Evolutionary conservation across 2,329 filamentous ascomycete genomes (phyloP).

Genomic region (Cylindrodendrum hubeiense): DNA sequence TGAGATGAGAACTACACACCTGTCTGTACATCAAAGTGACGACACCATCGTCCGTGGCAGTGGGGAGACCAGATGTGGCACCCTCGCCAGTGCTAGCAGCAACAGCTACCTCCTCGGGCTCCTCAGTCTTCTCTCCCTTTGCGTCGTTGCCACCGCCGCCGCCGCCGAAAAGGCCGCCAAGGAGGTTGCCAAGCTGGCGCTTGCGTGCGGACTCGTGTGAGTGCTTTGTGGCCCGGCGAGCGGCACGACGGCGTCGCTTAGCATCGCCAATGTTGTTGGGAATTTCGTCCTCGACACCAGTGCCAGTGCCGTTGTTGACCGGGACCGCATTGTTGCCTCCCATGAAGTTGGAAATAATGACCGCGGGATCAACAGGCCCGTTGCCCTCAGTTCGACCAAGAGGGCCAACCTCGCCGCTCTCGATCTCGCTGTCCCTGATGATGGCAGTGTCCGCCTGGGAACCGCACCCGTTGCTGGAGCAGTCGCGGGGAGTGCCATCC

Average conservation of each 20-base stretch:
- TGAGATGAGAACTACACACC: constrained; percentile 40
- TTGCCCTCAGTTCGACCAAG: constrained; percentile 74
- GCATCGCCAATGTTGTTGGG: constrained; percentile 41
- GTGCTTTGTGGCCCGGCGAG: constrained; percentile 11
- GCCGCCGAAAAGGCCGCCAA: constrained; percentile 45
- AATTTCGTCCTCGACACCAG: constrained; percentile 60
- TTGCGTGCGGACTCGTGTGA: constrained; percentile 37
- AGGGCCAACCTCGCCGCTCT: constrained; percentile 63
- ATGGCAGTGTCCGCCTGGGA: constrained; percentile 79
- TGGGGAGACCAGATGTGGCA: constrained; percentile 68
- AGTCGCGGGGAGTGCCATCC: constrained; percentile 77
- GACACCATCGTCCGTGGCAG: constrained; percentile 69
- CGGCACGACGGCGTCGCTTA: constrained; percentile 24
- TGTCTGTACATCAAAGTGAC: constrained; percentile 73
- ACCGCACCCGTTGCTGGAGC: constrained; percentile 70
- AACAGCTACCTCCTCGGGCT: constrained; percentile 63
- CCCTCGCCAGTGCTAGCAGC: constrained; percentile 67
- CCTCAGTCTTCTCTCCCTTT: constrained; percentile 55
- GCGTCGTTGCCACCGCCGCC: constrained; percentile 32
- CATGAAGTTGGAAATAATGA: constrained; percentile 73
- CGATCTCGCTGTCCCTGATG: constrained; percentile 72
- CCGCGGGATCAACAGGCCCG: constrained; percentile 68
- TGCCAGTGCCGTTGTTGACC: constrained; percentile 54
- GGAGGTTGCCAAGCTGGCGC: constrained; percentile 42
- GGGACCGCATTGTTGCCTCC: constrained; percentile 52